phyloP scores from a whole-genome alignment of 2,329 filamentous ascomycete genomes.

The Hypoxylon sp. region DNA sequence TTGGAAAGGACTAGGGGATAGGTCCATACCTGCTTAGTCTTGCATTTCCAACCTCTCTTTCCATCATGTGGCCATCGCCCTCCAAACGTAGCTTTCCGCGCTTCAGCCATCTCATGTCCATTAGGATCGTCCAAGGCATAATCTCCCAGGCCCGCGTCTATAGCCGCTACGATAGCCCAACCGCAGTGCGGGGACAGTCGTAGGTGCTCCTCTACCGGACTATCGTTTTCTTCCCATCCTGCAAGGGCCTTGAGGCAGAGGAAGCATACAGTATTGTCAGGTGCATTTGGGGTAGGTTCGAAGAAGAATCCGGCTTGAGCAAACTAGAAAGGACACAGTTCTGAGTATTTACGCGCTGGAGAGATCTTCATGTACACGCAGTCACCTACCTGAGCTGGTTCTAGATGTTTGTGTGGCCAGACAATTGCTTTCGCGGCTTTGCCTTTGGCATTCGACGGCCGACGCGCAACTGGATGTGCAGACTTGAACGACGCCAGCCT shows the following conservation, averaged over 20 bases:
- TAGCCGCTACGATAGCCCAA: constrained; percentile 82
- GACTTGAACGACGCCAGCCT: constrained; percentile 85
- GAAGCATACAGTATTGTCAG: constrained; percentile 93
- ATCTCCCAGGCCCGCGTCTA: constrained; percentile 73
- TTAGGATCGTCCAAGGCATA: constrained; percentile 81
- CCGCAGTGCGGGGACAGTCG: constrained; percentile 86
- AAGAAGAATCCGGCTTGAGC: constrained; percentile 94
- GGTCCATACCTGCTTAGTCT: constrained; percentile 81
- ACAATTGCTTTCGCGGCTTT: constrained; percentile 70
- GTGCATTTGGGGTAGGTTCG: constrained; percentile 78
- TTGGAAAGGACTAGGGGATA: neutral
- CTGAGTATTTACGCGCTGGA: constrained; percentile 29
- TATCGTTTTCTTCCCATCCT: constrained; percentile 91
- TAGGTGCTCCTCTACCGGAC: constrained; percentile 87
- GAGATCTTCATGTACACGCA: constrained; percentile 8
- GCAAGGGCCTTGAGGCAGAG: constrained; percentile 87
- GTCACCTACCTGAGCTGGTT: constrained; percentile 72
- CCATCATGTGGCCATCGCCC: constrained; percentile 89
- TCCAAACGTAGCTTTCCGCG: constrained; percentile 87
- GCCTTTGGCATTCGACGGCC: constrained; percentile 77
- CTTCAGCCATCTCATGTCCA: constrained; percentile 78
- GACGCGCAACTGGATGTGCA: constrained; percentile 74
- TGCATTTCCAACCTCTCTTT: constrained; percentile 91
- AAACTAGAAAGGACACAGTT: constrained; percentile 68
- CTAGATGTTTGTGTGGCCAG: constrained; percentile 85